Evolutionary conservation across 345 rosid genomes (phyloP).

Genomic region (Hevea brasiliensis): DNA sequence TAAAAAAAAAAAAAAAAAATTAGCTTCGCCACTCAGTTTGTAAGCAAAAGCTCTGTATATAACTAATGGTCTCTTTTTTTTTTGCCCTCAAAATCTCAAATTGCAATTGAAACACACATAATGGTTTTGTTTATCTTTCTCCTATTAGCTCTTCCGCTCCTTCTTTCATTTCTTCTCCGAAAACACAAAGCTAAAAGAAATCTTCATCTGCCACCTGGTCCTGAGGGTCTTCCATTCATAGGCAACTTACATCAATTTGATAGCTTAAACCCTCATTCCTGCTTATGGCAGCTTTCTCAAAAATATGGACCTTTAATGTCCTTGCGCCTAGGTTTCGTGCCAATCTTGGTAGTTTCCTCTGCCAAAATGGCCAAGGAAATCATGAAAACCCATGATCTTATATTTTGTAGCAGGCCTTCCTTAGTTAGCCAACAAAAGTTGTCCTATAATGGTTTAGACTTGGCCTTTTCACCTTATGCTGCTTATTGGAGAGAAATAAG

Average conservation of each 20-base stretch:
- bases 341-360: slow-evolving; percentile 44
- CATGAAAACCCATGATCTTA: slow-evolving; percentile 42
- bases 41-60: no score
- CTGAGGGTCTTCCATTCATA: slow-evolving; percentile 43
- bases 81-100: no score
- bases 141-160: slow-evolving; percentile 18
- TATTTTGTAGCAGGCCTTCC: slow-evolving; percentile 48
- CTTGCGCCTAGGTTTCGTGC: slow-evolving; percentile 36
- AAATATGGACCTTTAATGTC: slow-evolving; percentile 54
- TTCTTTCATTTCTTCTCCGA: slow-evolving; percentile 22
- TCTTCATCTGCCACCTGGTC: slow-evolving; percentile 45
- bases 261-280: slow-evolving; percentile 27
- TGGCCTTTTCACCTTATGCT: slow-evolving; percentile 45
- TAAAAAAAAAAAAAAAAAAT: no score
- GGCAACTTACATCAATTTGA: slow-evolving; percentile 54
- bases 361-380: slow-evolving; percentile 42
- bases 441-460: slow-evolving; percentile 45
- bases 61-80: background rate
- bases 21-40: no score
- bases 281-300: slow-evolving; percentile 46
- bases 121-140: slow-evolving; percentile 12
- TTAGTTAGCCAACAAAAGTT: slow-evolving; percentile 30
- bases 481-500: slow-evolving; percentile 49
- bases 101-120: background rate
- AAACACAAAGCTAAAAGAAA: slow-evolving; percentile 5